Base-by-base conservation (phyloP, 2,329 filamentous ascomycete species). In the Albifimbria verrucaria region DNA sequence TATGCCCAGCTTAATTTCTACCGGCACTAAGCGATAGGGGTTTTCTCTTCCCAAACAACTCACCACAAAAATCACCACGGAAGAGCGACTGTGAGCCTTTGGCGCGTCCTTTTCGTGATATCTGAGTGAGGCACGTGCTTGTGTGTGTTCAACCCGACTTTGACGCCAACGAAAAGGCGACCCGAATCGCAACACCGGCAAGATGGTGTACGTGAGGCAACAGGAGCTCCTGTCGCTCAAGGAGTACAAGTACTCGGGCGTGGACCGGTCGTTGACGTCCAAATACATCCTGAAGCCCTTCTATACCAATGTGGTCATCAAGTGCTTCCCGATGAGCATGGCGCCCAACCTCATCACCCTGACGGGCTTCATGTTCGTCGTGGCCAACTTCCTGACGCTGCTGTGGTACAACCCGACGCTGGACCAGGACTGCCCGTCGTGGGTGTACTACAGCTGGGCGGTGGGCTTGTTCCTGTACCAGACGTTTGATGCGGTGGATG, bases 401-500 rank as follows among this genome's bases (percentile, higher is more conserved):
- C 80, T 99, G 52, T 97, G 92, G 89, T 99, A 96, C 75, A 94
- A 90, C 63, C 94, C 94, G n/a, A 89, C 84, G 1, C 81, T 99
- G 47, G 92, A 97, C 72, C 87, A 90, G 71, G 90, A 99, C 70
- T 97, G 93, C 68, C 94, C 94, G 10, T 69, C 83, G 2, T 99
- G 94, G 94, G 93, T 99, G 17, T 99, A 99, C 77, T 89, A 88
- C 60, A 89, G 85, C 65, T 99, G 92, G 90, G 88, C 92, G 4
- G 72, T 89, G 26, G 94, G 94, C 2, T 75, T 99, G 60, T 97
- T 97, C 70, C 72, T 97, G 49, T 99, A 99, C 73, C 94, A 99
- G 81, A 97, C 93, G 1, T 97, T 99, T 73, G 94, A 99, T 73
- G 94, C 93, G 2, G 92, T 97, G 23, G 94, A 99, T 72, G 94